Base-by-base conservation (phyloP, 352 stramenopile genomes). In the Phytopythium vexans region DNA sequence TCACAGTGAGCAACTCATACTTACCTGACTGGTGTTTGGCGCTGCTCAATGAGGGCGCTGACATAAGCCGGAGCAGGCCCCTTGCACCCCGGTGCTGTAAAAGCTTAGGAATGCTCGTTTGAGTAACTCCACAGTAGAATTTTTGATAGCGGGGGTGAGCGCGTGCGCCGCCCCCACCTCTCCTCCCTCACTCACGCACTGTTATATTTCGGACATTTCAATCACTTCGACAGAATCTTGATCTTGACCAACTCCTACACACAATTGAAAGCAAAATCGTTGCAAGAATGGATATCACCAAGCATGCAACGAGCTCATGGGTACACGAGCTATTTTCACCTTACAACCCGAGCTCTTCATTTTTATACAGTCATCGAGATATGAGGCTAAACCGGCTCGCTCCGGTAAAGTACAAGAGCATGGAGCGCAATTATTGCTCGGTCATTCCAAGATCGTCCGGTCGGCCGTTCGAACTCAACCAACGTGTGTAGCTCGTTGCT, bases 21-120 rank as follows among this genome's bases (percentile, higher is more conserved):
- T 89, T 89, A 88, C 80, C 75, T 88, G 77, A 91, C 77, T 88
- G 81, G 81, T 89, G 76, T 70, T 87, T 70, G 78, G 82, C 73
- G 64, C 49, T 80, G 76, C 84, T 92, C 82, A 87, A 62, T 70
- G 65, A 88, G 79, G 82, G 58, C 70, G 76, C 84, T 92, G 79
- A 82, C 82, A 89, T 92, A 77, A 82, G 72, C 79, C 79, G 79
- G 82, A 91, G 81, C 81, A 91, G 77, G 76, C 78, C 77, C 77
- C 81, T 86, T 85, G 73, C 75, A 91, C 81, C 74, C 81, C 63
- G 77, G 78, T 88, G 81, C 78, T 91, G 81, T 91, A 91, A 91
- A 77, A 72, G 78, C 68, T 82, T 74, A 88, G 72, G 77, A 86
- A 84, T 88, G 77, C 74, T 77, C 77, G 82, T 87, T 46, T 75